Base-by-base conservation (phyloP, 306 rosid genomes). In the Senna siamea region DNA sequence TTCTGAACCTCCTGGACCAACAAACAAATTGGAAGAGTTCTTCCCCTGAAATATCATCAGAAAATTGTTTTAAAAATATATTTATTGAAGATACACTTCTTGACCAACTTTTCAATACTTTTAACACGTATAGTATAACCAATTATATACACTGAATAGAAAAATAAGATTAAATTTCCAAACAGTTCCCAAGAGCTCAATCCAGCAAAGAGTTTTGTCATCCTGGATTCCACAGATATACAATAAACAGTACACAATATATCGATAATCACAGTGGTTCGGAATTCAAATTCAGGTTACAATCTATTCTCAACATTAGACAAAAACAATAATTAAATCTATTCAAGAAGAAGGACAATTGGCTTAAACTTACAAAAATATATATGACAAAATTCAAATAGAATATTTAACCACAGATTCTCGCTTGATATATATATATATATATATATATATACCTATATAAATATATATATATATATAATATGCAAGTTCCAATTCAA, bases 21-120 rank as follows among this genome's bases (percentile, higher is more conserved):
- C 78, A 34, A 58, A 13, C 59, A 79, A 43, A 73, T 77, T 69
- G 60, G 73, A 70, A 72, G 85, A 75, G 71, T 47, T 60, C 66
- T 79, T 81, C 44, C 70, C 76, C 11, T 72, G 79, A 66, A 64
- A 73, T 37, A 55, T 56, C 53, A 69, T 81, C 96, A 81, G 84
- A 66, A 82, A 59, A 15, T 58, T 56, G 56, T 43, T 59, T 19
- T 20, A 38, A 28, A 57, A 84, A 18, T 40, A 67, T 14, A 8
- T 26, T 69, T 32, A 41, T 56, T 62, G 35, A 76, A 46, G 17
- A 57, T 20, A 52, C 47, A 64, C 18, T 37, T 66, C 51, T 23
- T 37, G n/a, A 55, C 41, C 59, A 41, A 17, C 48, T 50, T n/a
- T 38, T 44, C 18, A 60, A 51, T 19, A 30, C 13, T 50, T 35